These are phyloP conservation scores for Mychonastes homosphaera DNA, from an alignment of 139 green algal species.

Conservation along the genomic window DNA sequence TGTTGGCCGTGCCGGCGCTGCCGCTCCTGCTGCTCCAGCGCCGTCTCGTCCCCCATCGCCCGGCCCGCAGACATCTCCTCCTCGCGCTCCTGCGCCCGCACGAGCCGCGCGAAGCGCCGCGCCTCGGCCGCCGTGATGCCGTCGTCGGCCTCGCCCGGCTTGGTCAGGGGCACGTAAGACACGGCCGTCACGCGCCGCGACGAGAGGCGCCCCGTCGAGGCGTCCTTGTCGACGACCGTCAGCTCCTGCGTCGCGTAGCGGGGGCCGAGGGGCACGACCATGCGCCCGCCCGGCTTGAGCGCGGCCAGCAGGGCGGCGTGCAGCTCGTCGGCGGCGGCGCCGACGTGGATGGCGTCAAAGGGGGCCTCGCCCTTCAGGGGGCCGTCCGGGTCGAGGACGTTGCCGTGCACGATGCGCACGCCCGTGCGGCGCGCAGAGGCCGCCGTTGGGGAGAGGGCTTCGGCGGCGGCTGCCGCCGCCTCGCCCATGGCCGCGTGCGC, in stretches of 20 bases:
- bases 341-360: slow-evolving; percentile 92
- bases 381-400: slow-evolving; percentile 18
- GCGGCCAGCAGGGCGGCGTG: slow-evolving; percentile 52
- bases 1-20: too few species aligned
- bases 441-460: too few species aligned
- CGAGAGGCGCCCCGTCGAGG: slow-evolving; percentile 11
- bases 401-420: slow-evolving; percentile 15
- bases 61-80: too few species aligned
- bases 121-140: not conserved
- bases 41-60: too few species aligned
- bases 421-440: too few species aligned
- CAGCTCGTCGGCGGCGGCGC: slow-evolving; percentile 66
- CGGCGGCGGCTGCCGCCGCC: too few species aligned
- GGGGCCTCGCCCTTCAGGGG: slow-evolving; percentile 31
- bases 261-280: slow-evolving; percentile 69
- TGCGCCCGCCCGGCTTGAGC: slow-evolving; percentile 52
- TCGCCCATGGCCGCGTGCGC: too few species aligned
- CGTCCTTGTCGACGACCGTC: slow-evolving; percentile 47
- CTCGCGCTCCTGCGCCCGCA: too few species aligned
- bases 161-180: slow-evolving; percentile 51
- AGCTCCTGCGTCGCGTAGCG: slow-evolving; percentile 33
- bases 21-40: too few species aligned
- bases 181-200: slow-evolving; percentile 37
- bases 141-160: slow-evolving; percentile 26
- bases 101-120: too few species aligned